Base-by-base conservation (phyloP, 208 protist genomes). In the Sergeia podlipaevii region DNA sequence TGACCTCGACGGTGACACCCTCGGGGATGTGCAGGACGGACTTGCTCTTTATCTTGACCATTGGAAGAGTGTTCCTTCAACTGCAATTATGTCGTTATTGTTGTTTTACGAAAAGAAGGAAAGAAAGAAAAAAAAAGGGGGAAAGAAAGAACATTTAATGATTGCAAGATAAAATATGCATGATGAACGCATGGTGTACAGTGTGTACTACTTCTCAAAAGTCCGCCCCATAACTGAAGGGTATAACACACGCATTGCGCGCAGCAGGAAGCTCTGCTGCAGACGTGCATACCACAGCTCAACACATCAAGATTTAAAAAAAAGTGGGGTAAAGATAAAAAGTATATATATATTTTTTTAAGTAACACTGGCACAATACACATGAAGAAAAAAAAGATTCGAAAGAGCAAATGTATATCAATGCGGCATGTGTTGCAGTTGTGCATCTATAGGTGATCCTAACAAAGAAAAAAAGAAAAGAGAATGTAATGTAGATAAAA, bases 11-110 rank as follows among this genome's bases (percentile, higher is more conserved):
- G n/a, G 30, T 52, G 23, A 73, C 66, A 27, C 33, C 59, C 38
- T 68, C 68, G 15, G 70, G 70, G 51, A 53, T 71, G 1, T 30
- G 47, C 58, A 77, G 53, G 39, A 30, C 18, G 17, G 56, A 60
- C 38, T 70, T 56, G 29, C 59, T 53, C 64, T 67, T 77, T 28
- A 77, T 50, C 59, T 77, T 77, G 59, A 77, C 65, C 41, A 46
- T 77, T 55, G 37, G 7, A 58, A 20, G 47, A 24, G 15, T 54
- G 48, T 54, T 41, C 11, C 39, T 51, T 28, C 36, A 37, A 17
- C 36, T 51, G 6, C 36, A 37, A 8, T 51, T 30, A 7, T 51
- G 27, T 51, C 17, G 11, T 45, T 45, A 26, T 20, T n/a, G 17
- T 18, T 45, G 7, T 45, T 18, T 42, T 51, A 51, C 34, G 17